These are phyloP conservation scores for Aspergillus affinis DNA, from an alignment of 495 filamentous ascomycete genomes.

Conservation along the genomic window DNA sequence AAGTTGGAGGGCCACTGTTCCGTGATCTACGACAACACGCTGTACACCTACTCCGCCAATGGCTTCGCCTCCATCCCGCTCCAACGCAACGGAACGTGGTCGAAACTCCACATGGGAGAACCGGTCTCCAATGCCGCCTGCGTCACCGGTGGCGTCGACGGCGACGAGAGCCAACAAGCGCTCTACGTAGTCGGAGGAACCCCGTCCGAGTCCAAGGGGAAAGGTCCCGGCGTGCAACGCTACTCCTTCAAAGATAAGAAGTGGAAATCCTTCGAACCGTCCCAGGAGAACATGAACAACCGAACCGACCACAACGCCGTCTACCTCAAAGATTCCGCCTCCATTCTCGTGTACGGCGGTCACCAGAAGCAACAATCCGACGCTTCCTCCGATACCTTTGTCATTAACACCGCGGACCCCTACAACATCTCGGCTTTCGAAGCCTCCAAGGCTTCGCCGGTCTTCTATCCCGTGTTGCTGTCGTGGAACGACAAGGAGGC, in stretches of 20 bases:
- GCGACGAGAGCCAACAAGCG: conserved; percentile 55
- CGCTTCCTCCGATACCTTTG: conserved; percentile 72
- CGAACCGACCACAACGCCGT: conserved; percentile 71
- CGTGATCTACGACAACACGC: conserved; percentile 73
- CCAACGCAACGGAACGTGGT: conserved; percentile 68
- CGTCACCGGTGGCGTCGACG: conserved; percentile 60
- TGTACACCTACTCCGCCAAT: conserved; percentile 77
- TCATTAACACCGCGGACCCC: conserved; percentile 62
- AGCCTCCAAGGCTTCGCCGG: conserved; percentile 57
- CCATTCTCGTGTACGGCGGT: conserved; percentile 82
- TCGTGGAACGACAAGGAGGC: conserved; percentile 72
- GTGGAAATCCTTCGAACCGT: conserved; percentile 69
- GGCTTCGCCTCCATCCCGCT: conserved; percentile 77
- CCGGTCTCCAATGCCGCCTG: conserved; percentile 74
- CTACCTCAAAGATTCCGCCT: conserved; percentile 67
- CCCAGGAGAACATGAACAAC: conserved; percentile 58
- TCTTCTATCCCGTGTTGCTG: conserved; percentile 67
- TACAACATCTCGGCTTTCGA: conserved; percentile 53
- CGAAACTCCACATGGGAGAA: conserved; percentile 58
- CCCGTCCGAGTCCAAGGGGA: conserved; percentile 40
- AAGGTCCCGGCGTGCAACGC: conserved; percentile 78
- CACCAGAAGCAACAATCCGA: conserved; percentile 52
- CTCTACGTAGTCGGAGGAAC: conserved; percentile 84
- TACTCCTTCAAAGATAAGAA: conserved; percentile 72
- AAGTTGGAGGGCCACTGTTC: conserved; percentile 77